These are phyloP conservation scores for Cladophialophora psammophila DNA, from an alignment of 2,329 filamentous ascomycete species.

Conservation along the genomic window DNA sequence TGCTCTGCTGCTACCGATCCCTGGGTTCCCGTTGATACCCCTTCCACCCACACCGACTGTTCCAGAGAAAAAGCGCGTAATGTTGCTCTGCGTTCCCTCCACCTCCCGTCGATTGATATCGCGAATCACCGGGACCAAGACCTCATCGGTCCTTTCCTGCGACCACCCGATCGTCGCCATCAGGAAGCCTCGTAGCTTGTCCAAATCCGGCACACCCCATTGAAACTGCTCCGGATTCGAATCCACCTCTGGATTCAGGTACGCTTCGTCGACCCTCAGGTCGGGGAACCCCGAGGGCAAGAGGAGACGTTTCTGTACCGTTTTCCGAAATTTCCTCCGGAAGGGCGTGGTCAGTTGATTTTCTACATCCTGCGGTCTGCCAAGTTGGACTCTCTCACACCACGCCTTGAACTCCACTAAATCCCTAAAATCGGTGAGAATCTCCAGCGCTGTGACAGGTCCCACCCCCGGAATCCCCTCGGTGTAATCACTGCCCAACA, in stretches of 20 bases:
- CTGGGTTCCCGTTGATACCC: constrained; percentile 12
- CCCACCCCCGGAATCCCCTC: constrained; percentile 90
- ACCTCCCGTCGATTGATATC: constrained; percentile 90
- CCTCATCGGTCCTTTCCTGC: constrained; percentile 90
- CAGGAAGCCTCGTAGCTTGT: constrained; percentile 81
- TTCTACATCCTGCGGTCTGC: constrained; percentile 69
- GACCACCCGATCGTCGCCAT: constrained; percentile 94
- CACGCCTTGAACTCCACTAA: constrained; percentile 83
- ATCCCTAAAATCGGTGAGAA: constrained; percentile 82
- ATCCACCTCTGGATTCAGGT: constrained; percentile 87
- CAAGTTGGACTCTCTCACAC: constrained; percentile 74
- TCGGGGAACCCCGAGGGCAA: constrained; percentile 82
- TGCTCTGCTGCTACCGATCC: constrained; percentile 1
- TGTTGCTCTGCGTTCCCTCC: constrained; percentile 94
- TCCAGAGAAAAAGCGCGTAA: constrained; percentile 89
- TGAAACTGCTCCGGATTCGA: constrained; percentile 78
- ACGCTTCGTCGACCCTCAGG: constrained; percentile 78
- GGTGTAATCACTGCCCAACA: constrained; percentile 93
- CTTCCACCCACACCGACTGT: constrained; percentile 75
- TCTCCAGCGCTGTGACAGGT: constrained; percentile 92
- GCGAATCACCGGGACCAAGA: constrained; percentile 90
- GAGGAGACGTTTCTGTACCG: constrained; percentile 80
- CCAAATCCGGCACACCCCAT: constrained; percentile 94
- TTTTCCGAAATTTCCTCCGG: constrained; percentile 84
- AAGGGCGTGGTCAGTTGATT: constrained; percentile 68